Evolutionary conservation across 179 eudicot species (phyloP).

Genomic region (Actinidia chinensis): DNA sequence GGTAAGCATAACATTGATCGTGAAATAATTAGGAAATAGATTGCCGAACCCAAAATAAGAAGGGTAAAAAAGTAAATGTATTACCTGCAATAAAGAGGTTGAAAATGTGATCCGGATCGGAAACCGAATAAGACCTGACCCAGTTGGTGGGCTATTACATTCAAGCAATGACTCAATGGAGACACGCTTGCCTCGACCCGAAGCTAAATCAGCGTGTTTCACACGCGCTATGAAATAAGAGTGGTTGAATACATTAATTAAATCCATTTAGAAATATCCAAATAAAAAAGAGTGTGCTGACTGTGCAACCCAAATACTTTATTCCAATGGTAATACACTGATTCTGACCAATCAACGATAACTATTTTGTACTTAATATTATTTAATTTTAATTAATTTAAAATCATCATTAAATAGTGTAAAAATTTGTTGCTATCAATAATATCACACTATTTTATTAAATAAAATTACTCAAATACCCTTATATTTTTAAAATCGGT

Average conservation of each 20-base stretch:
- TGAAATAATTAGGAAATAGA: too few species aligned
- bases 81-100: too few species aligned
- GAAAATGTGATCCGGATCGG: too few species aligned
- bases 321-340: background rate
- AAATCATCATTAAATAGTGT: too few species aligned
- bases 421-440: too few species aligned
- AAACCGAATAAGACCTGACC: background rate
- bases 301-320: slow-evolving; percentile 19
- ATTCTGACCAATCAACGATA: slow-evolving; percentile 24
- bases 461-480: too few species aligned
- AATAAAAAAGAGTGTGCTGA: slow-evolving; percentile 18
- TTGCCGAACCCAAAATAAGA: too few species aligned
- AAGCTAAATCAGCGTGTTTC: slow-evolving; percentile 22
- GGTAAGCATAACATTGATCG: too few species aligned
- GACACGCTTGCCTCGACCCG: slow-evolving; percentile 1
- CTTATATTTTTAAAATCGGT: too few species aligned
- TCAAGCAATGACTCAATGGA: background rate
- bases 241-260: slow-evolving; percentile 8
- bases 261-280: slow-evolving; percentile 14
- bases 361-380: background rate
- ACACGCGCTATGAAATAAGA: slow-evolving; percentile 11
- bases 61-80: too few species aligned
- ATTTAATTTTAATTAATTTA: too few species aligned
- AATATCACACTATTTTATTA: too few species aligned
- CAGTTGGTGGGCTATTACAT: background rate